Percentiles rank a stretch among this genome's conserved stretches.
phyloP scores from a whole-genome alignment of 2,329 filamentous ascomycete species.

The Penicillium sp. region DNA sequence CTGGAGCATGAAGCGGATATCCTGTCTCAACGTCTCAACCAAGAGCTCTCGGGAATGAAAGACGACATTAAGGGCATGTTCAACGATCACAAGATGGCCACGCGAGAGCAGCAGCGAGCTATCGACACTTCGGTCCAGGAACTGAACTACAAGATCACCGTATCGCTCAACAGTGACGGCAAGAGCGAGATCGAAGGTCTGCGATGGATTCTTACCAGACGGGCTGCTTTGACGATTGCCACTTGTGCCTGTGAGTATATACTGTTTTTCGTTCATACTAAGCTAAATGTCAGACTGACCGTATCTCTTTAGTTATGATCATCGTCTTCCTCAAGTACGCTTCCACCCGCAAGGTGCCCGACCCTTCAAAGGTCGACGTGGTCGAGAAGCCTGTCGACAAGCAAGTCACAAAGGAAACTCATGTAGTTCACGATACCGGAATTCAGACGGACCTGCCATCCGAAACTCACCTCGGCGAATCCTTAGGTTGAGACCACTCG shows the following conservation, averaged over 20 bases:
- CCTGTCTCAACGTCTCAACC: conserved; percentile 73
- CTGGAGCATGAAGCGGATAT: conserved; percentile 96
- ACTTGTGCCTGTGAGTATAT: conserved; percentile 46
- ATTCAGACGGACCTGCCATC: conserved; percentile 10
- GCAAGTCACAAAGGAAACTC: conserved; percentile 27
- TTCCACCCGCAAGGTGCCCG: conserved; percentile 38
- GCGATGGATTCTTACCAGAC: conserved; percentile 72
- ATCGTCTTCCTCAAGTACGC: conserved; percentile 46
- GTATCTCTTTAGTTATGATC: conserved; percentile 40
- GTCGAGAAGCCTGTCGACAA: conserved; percentile 28
- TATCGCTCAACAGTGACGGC: conserved; percentile 80
- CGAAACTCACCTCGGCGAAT: conserved; percentile 27
- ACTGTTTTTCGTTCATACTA: not conserved
- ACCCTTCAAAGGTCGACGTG: conserved; percentile 34
- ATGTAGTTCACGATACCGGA: conserved; percentile 16
- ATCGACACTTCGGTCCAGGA: conserved; percentile 89
- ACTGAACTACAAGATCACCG: conserved; percentile 93
- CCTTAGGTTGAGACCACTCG: conserved; percentile 24
- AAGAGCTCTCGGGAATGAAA: conserved; percentile 75
- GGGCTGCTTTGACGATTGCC: conserved; percentile 59
- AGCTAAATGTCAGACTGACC: conserved; percentile 10
- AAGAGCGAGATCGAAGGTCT: conserved; percentile 89
- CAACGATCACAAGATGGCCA: conserved; percentile 90
- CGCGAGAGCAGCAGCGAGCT: conserved; percentile 78
- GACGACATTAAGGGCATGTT: conserved; percentile 95